Conservation (phyloP, 768 basidiomycete species). For the Epithele typhae region DNA sequence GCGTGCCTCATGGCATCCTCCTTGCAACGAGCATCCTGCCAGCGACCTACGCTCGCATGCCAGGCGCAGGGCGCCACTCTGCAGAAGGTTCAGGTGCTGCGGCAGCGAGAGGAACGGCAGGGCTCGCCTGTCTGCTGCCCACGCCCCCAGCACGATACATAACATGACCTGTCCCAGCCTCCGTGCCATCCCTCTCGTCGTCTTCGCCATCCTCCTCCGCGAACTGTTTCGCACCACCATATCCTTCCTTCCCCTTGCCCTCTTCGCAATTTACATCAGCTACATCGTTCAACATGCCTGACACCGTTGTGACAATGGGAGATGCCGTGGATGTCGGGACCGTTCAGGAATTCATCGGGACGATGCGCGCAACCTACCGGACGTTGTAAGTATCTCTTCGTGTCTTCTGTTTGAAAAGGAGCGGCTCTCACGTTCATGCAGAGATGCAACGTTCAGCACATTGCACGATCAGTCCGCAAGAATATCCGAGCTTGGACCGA, state of each 20-base stretch:
- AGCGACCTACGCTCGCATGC: too few relatives aligned
- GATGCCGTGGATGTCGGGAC: conserved; percentile 2
- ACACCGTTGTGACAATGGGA: neutral
- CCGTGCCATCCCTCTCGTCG: conserved; percentile 3
- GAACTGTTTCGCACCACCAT: neutral
- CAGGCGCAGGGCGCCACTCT: too few relatives aligned
- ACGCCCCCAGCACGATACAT: too few relatives aligned
- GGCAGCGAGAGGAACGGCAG: too few relatives aligned
- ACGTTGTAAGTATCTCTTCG: conserved; percentile 14
- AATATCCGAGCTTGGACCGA: conserved; percentile 26
- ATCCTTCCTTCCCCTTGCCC: conserved; percentile 1
- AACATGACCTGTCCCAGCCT: conserved; percentile 1
- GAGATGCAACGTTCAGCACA: conserved; percentile 26
- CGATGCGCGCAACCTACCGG: conserved; percentile 11
- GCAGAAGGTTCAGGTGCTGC: too few relatives aligned
- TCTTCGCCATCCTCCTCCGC: conserved; percentile 5
- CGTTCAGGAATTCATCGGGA: conserved; percentile 14
- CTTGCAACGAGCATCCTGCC: too few relatives aligned
- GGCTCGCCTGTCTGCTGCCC: too few relatives aligned
- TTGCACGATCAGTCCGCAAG: conserved; percentile 29
- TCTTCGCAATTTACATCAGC: neutral
- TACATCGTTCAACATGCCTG: conserved; percentile 2
- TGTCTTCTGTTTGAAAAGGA: neutral
- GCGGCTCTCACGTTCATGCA: conserved; percentile 7
- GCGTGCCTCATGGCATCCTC: too few relatives aligned